A percentile compares a stretch with the other conserved stretches of the same genome.
phyloP scores from a whole-genome alignment of 352 stramenopile genomes.

The Phytophthora macrochlamydospora region DNA sequence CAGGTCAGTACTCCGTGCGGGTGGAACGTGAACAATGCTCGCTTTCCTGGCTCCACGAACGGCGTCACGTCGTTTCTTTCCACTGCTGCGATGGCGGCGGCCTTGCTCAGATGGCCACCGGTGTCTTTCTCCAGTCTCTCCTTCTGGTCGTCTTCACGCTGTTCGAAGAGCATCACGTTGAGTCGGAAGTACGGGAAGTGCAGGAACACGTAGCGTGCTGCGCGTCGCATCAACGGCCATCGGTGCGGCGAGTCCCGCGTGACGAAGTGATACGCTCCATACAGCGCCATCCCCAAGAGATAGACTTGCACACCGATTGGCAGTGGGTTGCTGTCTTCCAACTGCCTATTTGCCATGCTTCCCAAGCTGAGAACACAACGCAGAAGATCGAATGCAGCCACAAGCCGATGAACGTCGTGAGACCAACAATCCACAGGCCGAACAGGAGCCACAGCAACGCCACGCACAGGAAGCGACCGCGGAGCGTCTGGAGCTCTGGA shows the following conservation, averaged over 20 bases:
- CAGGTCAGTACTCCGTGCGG: slow-evolving; percentile 68
- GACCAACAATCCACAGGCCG: slow-evolving; percentile 34
- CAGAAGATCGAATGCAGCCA: slow-evolving; percentile 18
- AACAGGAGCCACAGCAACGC: slow-evolving; percentile 34
- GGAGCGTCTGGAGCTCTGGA: slow-evolving; percentile 26
- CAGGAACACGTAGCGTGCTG: slow-evolving; percentile 51
- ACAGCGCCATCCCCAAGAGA: slow-evolving; percentile 39
- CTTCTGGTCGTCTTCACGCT: slow-evolving; percentile 24
- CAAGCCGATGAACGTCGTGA: slow-evolving; percentile 21
- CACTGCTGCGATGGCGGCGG: slow-evolving; percentile 9
- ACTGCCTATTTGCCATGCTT: slow-evolving; percentile 2
- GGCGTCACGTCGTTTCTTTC: slow-evolving; percentile 23
- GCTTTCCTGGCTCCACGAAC: slow-evolving; percentile 20
- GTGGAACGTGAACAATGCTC: slow-evolving; percentile 55
- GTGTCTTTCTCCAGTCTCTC: slow-evolving; percentile 12
- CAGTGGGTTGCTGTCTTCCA: slow-evolving; percentile 15
- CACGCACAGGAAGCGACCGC: slow-evolving; percentile 11
- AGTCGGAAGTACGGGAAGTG: slow-evolving; percentile 62
- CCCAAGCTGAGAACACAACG: not conserved
- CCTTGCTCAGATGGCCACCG: slow-evolving; percentile 5
- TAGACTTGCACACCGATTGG: slow-evolving; percentile 33
- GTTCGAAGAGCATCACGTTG: slow-evolving; percentile 50
- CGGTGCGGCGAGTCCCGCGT: slow-evolving; percentile 23
- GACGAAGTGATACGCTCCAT: slow-evolving; percentile 51
- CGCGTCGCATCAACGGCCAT: slow-evolving; percentile 53